These are phyloP conservation scores for Sisymbrium irio DNA, from an alignment of 345 rosid genomes.

Conservation along the genomic window DNA sequence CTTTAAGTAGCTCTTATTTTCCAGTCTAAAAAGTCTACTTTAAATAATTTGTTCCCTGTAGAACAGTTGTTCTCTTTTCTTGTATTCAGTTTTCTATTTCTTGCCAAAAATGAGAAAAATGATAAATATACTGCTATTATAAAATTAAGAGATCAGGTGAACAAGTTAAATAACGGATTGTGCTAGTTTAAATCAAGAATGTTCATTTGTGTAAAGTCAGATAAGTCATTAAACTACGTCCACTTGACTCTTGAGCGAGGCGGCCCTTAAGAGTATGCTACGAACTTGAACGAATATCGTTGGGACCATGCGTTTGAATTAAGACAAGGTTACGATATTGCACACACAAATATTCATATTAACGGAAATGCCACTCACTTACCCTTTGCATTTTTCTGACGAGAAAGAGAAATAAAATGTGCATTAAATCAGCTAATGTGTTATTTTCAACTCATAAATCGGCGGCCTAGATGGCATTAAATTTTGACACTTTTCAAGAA, in stretches of 20 bases:
- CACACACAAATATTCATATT: too few species aligned
- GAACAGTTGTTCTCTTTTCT: too few species aligned
- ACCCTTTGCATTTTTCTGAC: conserved; percentile 16
- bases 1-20: background rate
- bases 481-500: conserved; percentile 16
- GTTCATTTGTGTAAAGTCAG: background rate
- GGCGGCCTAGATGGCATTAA: conserved; percentile 9
- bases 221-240: conserved; percentile 12
- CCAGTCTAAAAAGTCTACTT: too few species aligned
- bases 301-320: conserved; percentile 24
- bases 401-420: background rate
- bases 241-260: background rate
- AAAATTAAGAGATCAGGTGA: too few species aligned
- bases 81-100: too few species aligned
- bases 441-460: background rate
- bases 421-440: conserved; percentile 7
- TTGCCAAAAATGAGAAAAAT: too few species aligned
- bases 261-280: conserved; percentile 24
- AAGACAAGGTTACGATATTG: background rate
- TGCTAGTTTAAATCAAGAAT: background rate
- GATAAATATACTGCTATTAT: too few species aligned
- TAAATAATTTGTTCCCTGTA: too few species aligned
- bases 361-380: background rate
- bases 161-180: background rate
- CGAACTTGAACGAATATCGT: background rate